Evolutionary conservation across 176 grass and related monocot genomes (phyloP).

Genomic region (Pharus latifolius): DNA sequence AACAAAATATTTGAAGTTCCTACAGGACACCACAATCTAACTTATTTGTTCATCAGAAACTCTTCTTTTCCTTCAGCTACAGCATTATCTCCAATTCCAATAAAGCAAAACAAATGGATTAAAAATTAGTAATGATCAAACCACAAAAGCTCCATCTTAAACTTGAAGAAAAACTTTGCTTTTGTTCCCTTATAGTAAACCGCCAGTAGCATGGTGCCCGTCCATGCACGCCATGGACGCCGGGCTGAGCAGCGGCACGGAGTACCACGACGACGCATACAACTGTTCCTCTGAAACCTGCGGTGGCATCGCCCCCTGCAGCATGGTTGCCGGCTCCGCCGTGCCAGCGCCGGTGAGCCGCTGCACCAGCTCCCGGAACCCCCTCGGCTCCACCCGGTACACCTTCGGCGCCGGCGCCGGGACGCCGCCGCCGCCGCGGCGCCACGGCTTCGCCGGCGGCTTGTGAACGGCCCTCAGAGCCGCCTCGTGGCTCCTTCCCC

Average conservation of each 20-base stretch:
- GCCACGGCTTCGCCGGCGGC: conserved; percentile 11
- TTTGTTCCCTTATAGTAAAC: neutral
- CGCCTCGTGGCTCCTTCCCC: neutral
- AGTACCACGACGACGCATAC: conserved; percentile 40
- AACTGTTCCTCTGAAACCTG: too few relatives aligned
- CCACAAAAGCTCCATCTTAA: neutral
- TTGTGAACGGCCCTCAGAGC: conserved; percentile 12
- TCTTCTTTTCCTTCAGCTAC: too few relatives aligned
- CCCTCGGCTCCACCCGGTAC: conserved; percentile 44
- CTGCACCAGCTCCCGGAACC: conserved; percentile 58
- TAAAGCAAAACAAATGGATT: too few relatives aligned
- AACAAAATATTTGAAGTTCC: too few relatives aligned
- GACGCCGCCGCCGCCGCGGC: neutral
- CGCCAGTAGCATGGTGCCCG: neutral
- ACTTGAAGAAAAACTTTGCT: neutral
- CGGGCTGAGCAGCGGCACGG: conserved; percentile 44
- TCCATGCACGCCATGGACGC: conserved; percentile 21
- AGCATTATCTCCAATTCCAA: too few relatives aligned
- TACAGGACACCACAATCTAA: too few relatives aligned
- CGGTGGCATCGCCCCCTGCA: neutral
- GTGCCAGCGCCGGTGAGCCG: conserved; percentile 36
- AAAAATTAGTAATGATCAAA: neutral
- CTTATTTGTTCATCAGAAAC: too few relatives aligned
- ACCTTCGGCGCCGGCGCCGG: conserved; percentile 18
- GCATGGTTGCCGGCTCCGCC: neutral